phyloP scores from a whole-genome alignment of 164 flowering plant genomes.

The Pachysandra terminalis region DNA sequence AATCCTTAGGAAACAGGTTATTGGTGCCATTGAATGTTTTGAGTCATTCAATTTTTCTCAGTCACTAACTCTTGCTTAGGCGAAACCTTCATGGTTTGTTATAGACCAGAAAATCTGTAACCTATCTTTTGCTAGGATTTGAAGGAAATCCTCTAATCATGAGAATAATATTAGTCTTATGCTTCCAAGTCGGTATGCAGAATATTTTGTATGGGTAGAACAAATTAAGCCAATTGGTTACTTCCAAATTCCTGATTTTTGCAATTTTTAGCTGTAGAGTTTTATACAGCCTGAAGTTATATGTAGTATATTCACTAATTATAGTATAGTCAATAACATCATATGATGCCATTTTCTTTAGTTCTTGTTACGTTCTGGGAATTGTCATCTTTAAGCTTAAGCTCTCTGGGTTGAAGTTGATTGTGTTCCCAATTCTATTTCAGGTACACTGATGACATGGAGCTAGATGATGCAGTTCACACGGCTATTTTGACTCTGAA shows the following conservation, averaged over 20 bases:
- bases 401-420: not conserved
- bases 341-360: not conserved
- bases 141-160: not conserved
- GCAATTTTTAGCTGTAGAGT: not conserved
- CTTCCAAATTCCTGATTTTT: not conserved
- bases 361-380: not conserved
- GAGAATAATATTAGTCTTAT: not conserved
- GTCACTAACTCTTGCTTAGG: not conserved
- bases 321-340: not conserved
- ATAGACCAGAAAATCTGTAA: not conserved
- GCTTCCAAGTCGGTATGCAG: not conserved
- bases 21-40: not conserved
- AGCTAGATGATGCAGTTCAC: slow-evolving; percentile 99
- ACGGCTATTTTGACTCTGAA: slow-evolving; percentile 95
- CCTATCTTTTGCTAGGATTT: no score
- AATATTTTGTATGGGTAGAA: not conserved
- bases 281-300: no score
- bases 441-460: slow-evolving; percentile 98
- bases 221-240: not conserved
- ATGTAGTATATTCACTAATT: no score
- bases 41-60: not conserved
- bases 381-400: not conserved
- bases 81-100: not conserved
- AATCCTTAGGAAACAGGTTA: not conserved
- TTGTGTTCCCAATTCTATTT: slow-evolving; percentile 3